Base-by-base conservation (phyloP, 257 asterid species). In the Capsicum pubescens region DNA sequence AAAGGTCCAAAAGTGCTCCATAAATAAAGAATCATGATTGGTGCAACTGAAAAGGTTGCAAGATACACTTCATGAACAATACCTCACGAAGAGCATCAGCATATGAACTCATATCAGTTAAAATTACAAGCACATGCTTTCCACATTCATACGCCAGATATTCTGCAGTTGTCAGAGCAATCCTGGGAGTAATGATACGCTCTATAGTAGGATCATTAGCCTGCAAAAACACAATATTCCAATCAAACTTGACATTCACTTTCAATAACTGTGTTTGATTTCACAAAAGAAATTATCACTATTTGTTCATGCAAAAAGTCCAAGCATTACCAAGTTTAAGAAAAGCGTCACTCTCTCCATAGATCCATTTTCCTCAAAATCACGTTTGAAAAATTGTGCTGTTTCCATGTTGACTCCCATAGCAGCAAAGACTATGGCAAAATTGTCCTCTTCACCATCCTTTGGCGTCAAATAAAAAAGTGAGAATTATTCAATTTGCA, bases 41-140 rank as follows among this genome's bases (percentile, higher is more conserved):
- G 58, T 17, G 52, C 55, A 42, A 39, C 59, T 14, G 26, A 80
- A 39, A 59, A 58, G 39, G 70, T 36, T 76, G 63, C 81, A 52
- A 76, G 48, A 52, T 54, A 26, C 50, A 66, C 48, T 52, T 67
- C 55, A 67, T 48, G 57, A 74, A 46, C 68, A 85, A 86, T 91
- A 95, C 99, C 99, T 95, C 99, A 91, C 99, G 99, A 89, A 95
- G 99, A 82, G 99, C 99, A 91, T 95, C 99, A 82, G 99, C 99
- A 87, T 95, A 95, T 55, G 99, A 95, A 90, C 99, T 95, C 99
- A 95, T 95, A 88, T 95, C 99, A 80, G 99, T 95, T 92, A 95
- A 91, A 86, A 95, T 95, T 88, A 95, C 99, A 91, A 95, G 99
- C 82, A 95, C 99, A 74, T 95, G 99, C 89, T 95, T 95, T 88